phyloP scores from a whole-genome alignment of 2,329 filamentous ascomycete species.

The Aspergillus ibericus region DNA sequence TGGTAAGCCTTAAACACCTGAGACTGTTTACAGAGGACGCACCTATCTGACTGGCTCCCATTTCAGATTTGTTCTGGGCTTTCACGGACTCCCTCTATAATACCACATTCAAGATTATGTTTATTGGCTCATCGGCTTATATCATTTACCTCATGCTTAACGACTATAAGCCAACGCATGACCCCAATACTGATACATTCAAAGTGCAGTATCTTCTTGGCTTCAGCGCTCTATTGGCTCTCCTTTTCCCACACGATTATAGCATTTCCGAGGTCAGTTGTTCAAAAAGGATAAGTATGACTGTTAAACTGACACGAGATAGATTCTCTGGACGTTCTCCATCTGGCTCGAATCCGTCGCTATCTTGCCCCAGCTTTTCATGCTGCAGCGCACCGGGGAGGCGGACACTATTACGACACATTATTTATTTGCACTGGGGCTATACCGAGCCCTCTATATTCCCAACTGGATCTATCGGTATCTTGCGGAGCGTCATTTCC shows the following conservation, averaged over 20 bases:
- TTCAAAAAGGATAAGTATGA: constrained; percentile 7
- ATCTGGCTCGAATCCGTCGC: constrained; percentile 98
- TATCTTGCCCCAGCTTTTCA: constrained; percentile 95
- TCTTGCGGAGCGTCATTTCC: constrained; percentile 74
- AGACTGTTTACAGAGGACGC: not conserved
- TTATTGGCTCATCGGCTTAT: constrained; percentile 86
- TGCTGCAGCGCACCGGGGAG: constrained; percentile 95
- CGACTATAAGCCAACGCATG: constrained; percentile 95
- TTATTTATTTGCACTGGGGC: constrained; percentile 89
- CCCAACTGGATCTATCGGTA: constrained; percentile 98
- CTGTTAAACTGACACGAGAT: constrained; percentile 13
- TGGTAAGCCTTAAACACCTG: constrained; percentile 52
- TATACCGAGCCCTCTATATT: constrained; percentile 93
- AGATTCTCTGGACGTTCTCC: constrained; percentile 96
- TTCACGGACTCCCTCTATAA: constrained; percentile 84
- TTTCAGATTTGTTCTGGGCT: constrained; percentile 78
- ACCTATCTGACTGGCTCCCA: not conserved
- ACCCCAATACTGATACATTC: constrained; percentile 96
- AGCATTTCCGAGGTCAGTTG: constrained; percentile 62
- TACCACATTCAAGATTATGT: constrained; percentile 91
- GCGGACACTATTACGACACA: constrained; percentile 99
- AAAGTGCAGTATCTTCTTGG: constrained; percentile 91
- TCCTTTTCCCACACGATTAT: constrained; percentile 85
- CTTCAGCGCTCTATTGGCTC: constrained; percentile 72
- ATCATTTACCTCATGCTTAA: constrained; percentile 98